Conservation (phyloP, 306 rosid species). For the Cicer arietinum region DNA sequence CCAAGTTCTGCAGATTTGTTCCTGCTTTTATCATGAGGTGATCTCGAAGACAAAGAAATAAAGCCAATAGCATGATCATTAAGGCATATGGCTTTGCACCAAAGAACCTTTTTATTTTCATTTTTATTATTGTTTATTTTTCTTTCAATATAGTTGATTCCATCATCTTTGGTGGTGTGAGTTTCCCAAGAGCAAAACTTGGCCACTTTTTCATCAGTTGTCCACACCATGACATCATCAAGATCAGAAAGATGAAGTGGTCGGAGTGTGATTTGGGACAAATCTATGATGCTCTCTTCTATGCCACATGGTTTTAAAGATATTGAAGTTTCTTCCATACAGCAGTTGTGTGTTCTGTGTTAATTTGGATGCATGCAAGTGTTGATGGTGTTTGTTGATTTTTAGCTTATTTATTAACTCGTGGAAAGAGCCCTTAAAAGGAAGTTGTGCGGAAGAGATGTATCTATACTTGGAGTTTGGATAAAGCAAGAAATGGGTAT, state of each 20-base stretch:
- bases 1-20: slow-evolving; percentile 57
- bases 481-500: slow-evolving; percentile 8
- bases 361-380: slow-evolving; percentile 3
- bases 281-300: slow-evolving; percentile 39
- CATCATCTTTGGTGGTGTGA: slow-evolving; percentile 55
- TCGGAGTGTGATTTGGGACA: slow-evolving; percentile 55
- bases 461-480: slow-evolving; percentile 20
- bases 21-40: slow-evolving; percentile 50
- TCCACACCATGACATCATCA: slow-evolving; percentile 77
- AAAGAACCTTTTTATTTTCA: slow-evolving; percentile 37
- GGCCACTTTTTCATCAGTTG: slow-evolving; percentile 58
- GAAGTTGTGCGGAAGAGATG: slow-evolving; percentile 19
- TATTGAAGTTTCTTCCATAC: slow-evolving; percentile 30
- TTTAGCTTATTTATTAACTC: slow-evolving; percentile 29
- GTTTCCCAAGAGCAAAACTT: slow-evolving; percentile 71
- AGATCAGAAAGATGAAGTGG: slow-evolving; percentile 58
- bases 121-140: background rate
- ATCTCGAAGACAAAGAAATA: slow-evolving; percentile 41
- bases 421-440: background rate
- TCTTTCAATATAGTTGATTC: slow-evolving; percentile 48
- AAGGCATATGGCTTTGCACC: slow-evolving; percentile 70
- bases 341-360: background rate
- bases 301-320: slow-evolving; percentile 19
- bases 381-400: background rate
- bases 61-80: slow-evolving; percentile 60